These are phyloP conservation scores for Diplodia seriata DNA, from an alignment of 2,329 filamentous ascomycete species.

Conservation along the genomic window DNA sequence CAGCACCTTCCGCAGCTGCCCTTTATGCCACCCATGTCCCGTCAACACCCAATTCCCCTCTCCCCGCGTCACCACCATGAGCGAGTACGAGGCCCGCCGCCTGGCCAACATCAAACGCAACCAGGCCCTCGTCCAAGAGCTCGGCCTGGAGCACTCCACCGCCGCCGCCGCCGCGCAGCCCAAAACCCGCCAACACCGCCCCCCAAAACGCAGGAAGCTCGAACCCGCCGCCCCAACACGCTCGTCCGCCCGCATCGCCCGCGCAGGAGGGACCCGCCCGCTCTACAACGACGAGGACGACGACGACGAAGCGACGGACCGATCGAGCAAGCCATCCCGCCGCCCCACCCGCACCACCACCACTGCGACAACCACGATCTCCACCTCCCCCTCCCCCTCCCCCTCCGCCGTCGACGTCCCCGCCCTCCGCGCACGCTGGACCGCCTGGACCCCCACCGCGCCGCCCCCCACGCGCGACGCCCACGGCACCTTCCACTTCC, in stretches of 20 bases:
- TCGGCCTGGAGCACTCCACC: slow-evolving; percentile 50
- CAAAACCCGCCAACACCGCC: slow-evolving; percentile 35
- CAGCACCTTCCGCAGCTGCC: background rate
- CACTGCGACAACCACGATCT: background rate
- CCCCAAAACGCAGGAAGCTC: slow-evolving; percentile 52
- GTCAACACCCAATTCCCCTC: background rate
- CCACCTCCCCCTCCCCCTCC: background rate
- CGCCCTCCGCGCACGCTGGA: slow-evolving; percentile 51
- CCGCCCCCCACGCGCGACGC: slow-evolving; percentile 52
- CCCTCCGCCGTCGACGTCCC: slow-evolving; percentile 37
- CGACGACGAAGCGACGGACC: slow-evolving; percentile 35
- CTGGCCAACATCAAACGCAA: slow-evolving; percentile 59
- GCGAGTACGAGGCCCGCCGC: slow-evolving; percentile 55
- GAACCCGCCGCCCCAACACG: slow-evolving; percentile 47
- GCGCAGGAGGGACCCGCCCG: slow-evolving; percentile 43
- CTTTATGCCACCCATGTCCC: background rate
- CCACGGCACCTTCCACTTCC: slow-evolving; percentile 56
- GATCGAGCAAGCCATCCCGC: background rate
- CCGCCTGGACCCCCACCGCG: slow-evolving; percentile 52
- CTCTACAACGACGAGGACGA: slow-evolving; percentile 52
- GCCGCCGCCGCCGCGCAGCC: slow-evolving; percentile 33
- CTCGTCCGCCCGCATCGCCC: slow-evolving; percentile 58
- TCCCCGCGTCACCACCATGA: slow-evolving; percentile 40
- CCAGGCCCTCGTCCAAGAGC: slow-evolving; percentile 55
- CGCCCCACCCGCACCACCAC: background rate